Conservation (phyloP, 257 asterid genomes). For the Cordia subcordata region DNA sequence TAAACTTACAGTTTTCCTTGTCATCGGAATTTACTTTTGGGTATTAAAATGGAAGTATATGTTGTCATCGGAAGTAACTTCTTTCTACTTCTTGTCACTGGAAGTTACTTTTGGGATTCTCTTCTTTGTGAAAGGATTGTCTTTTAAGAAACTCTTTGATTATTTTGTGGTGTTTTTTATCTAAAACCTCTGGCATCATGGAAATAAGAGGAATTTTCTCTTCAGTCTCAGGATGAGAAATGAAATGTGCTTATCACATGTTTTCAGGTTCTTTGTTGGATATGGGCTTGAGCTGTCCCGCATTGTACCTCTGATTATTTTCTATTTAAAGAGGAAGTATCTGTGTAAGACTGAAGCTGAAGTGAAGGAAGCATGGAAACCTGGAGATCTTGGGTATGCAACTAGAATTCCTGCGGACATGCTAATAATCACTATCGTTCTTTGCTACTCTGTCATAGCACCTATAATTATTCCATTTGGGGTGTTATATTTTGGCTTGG, state of each 20-base stretch:
- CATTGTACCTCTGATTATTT: constrained; percentile 67
- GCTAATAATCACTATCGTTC: constrained; percentile 58
- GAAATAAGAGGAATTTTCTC: background rate
- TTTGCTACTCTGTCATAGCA: constrained; percentile 83
- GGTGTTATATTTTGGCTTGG: constrained; percentile 75
- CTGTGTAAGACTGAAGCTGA: constrained; percentile 84
- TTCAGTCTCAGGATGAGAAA: background rate
- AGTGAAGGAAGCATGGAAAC: constrained; percentile 83
- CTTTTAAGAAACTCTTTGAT: no score
- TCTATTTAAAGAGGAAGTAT: constrained; percentile 69
- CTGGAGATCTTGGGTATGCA: constrained; percentile 73
- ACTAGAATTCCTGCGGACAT: constrained; percentile 77
- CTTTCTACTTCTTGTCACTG: no score
- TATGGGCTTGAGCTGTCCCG: constrained; percentile 93
- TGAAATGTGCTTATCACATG: constrained; percentile 1
- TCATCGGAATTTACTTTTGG: no score
- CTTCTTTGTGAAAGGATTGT: no score
- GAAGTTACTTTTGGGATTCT: no score
- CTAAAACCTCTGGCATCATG: no score
- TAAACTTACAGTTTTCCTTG: no score
- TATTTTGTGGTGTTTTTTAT: no score
- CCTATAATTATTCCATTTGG: constrained; percentile 86
- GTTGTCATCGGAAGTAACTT: no score
- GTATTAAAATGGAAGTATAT: no score
- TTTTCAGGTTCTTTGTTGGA: constrained; percentile 86